Conservation (phyloP, 345 rosid species). For the Linum lewisii region DNA sequence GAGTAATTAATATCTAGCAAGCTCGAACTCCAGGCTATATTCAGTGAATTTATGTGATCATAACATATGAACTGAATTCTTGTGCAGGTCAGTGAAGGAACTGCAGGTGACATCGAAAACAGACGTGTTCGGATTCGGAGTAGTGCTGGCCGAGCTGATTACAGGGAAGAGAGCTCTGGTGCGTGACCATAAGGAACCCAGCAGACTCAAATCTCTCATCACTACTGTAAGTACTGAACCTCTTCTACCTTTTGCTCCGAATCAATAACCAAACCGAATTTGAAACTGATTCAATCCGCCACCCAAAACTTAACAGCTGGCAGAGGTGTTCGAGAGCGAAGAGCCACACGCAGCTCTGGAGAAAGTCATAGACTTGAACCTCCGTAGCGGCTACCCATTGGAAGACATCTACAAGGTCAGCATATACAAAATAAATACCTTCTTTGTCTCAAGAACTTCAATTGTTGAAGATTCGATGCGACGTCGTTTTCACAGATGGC, state of each 20-base stretch:
- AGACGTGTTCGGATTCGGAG: slow-evolving; percentile 60
- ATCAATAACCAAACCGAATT: too few relatives aligned
- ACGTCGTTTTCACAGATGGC: too few relatives aligned
- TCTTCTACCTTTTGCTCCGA: too few relatives aligned
- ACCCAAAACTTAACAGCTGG: slow-evolving; percentile 15
- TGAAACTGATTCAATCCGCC: too few relatives aligned
- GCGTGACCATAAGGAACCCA: slow-evolving; percentile 40
- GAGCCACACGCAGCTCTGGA: slow-evolving; percentile 36
- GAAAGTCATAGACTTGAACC: slow-evolving; percentile 34
- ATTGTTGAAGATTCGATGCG: too few relatives aligned
- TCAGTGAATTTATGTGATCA: background rate
- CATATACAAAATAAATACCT: too few relatives aligned
- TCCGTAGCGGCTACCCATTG: slow-evolving; percentile 35
- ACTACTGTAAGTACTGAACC: background rate
- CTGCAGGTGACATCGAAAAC: slow-evolving; percentile 55
- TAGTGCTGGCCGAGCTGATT: slow-evolving; percentile 57
- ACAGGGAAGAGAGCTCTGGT: slow-evolving; percentile 48
- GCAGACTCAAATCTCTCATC: slow-evolving; percentile 23
- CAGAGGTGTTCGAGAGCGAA: slow-evolving; percentile 29
- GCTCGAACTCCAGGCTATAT: background rate
- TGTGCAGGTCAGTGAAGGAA: slow-evolving; percentile 50
- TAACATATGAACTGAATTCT: slow-evolving; percentile 1
- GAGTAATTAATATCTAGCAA: slow-evolving; percentile 30
- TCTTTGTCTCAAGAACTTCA: background rate
- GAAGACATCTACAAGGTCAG: slow-evolving; percentile 40